A percentile compares a stretch with the other conserved stretches of the same genome.
Evolutionary conservation across 306 rosid species (phyloP).

Genomic region (Pyrus pyrifolia): DNA sequence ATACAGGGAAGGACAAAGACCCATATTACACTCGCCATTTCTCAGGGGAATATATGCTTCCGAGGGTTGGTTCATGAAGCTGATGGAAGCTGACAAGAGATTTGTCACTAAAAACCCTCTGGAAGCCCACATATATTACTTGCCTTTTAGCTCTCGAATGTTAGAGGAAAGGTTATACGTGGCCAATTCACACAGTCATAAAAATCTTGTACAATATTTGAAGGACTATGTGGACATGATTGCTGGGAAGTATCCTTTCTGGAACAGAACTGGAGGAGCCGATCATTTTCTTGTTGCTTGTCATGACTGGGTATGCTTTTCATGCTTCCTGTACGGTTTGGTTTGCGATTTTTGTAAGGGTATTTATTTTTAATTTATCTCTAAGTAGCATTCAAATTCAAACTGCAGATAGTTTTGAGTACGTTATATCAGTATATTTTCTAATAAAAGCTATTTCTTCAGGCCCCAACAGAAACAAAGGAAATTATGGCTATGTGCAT

Average conservation of each 20-base stretch:
- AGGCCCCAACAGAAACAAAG: conserved; percentile 88
- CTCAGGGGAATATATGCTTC: conserved; percentile 88
- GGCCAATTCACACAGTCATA: conserved; percentile 56
- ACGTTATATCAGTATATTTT: neutral
- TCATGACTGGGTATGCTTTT: conserved; percentile 88
- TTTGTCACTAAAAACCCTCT: conserved; percentile 55
- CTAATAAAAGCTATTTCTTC: conserved; percentile 34
- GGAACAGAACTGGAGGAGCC: conserved; percentile 86
- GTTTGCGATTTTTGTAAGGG: neutral
- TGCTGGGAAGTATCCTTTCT: conserved; percentile 61
- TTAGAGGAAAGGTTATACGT: conserved; percentile 65
- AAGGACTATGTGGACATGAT: conserved; percentile 48
- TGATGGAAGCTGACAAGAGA: conserved; percentile 56
- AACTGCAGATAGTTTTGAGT: neutral
- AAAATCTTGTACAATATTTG: conserved; percentile 60
- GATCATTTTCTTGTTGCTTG: conserved; percentile 97
- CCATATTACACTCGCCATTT: conserved; percentile 69
- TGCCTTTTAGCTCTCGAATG: conserved; percentile 87
- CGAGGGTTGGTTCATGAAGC: conserved; percentile 96
- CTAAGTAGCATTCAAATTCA: neutral
- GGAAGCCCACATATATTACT: conserved; percentile 84
- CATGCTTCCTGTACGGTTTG: conserved; percentile 1
- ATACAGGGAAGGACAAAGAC: conserved; percentile 72
- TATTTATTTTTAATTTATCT: neutral
- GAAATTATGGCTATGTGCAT: conserved; percentile 57